Evolutionary conservation across 139 green algal species (phyloP), one percentile per base, ranked within the genome.

Genomic region (Micromonas commoda): DNA sequence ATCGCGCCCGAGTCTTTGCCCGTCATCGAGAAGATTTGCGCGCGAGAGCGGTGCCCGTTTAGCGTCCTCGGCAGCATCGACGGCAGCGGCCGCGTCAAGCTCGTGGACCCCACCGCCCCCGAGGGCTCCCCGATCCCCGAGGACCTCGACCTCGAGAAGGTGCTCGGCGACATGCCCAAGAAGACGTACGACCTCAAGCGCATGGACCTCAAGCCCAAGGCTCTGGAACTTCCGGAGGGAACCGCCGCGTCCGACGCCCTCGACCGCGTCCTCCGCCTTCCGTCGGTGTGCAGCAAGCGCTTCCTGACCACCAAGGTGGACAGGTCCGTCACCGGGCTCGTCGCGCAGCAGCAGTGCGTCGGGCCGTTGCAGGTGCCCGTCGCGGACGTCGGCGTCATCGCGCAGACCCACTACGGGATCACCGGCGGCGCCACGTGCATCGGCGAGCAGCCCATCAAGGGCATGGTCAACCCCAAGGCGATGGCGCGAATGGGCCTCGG

Each of bases 251-350:
- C 6, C 4, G 26, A 21, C 3, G 51, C 33, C 86, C 88, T 98
- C 64, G 63, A 90, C 33, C 79, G 81, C 4, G 91, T 99, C 82
- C 86, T 99, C 79, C 78, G 89, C 26, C 86, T 98, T 81, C 94
- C 93, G 9, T 84, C 82, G 13, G 95, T 98, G 0, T 90, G 91
- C 87, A 96, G 90, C 66, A 99, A 99, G 86, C 88, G 95, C 61
- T 99, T 99, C 90, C 85, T 99, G n/a, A 99, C 95, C 76, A 96
- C 90, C 81, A 99, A 99, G 89, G 95, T 97, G 24, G 90, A 97
- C 86, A 84, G 93, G 35, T 92, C 85, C 75, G 93, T 97, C 23
- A 96, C 90, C 71, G 91, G 95, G 61, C 90, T 98, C 29, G 89
- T 98, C 23, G 95, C 90, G 4, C 94, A 97, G 87, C 95, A 99